Evolutionary conservation across 1,284 basidiomycete genomes (phyloP).

Genomic region (Ganoderma leucocontextum): DNA sequence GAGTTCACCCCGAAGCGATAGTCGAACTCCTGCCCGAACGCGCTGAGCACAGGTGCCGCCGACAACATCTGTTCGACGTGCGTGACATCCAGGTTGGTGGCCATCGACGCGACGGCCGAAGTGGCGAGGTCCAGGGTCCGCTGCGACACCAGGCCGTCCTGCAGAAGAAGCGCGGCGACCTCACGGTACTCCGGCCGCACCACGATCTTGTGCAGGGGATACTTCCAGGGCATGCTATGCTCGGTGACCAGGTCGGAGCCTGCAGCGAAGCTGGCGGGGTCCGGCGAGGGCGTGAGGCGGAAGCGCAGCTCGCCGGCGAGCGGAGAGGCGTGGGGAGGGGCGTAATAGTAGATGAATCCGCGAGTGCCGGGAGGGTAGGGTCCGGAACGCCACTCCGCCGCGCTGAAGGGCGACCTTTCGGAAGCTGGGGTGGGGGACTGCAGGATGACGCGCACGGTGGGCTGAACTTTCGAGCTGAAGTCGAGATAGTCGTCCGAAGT

Average conservation of each 20-base stretch:
- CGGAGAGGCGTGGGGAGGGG: not conserved
- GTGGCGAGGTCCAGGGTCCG: not conserved
- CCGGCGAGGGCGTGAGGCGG: not conserved
- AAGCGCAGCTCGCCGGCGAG: not conserved
- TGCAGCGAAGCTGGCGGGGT: not conserved
- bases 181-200: too few relatives aligned
- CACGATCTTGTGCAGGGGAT: not conserved
- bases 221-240: not conserved
- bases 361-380: not conserved
- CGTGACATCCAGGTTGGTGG: not conserved
- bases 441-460: slow-evolving; percentile 35
- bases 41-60: not conserved
- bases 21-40: not conserved
- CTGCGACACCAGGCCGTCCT: not conserved
- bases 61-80: not conserved
- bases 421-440: not conserved
- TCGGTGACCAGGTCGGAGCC: not conserved
- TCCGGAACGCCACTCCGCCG: too few relatives aligned
- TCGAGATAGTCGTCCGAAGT: slow-evolving; percentile 38
- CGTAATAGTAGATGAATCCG: too few relatives aligned
- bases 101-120: too few relatives aligned
- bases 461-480: slow-evolving; percentile 34
- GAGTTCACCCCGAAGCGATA: not conserved
- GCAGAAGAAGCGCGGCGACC: not conserved
- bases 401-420: too few relatives aligned